phyloP scores from a whole-genome alignment of 228 moss, liverwort and hornwort species.

The Sphagnum magellanicum region DNA sequence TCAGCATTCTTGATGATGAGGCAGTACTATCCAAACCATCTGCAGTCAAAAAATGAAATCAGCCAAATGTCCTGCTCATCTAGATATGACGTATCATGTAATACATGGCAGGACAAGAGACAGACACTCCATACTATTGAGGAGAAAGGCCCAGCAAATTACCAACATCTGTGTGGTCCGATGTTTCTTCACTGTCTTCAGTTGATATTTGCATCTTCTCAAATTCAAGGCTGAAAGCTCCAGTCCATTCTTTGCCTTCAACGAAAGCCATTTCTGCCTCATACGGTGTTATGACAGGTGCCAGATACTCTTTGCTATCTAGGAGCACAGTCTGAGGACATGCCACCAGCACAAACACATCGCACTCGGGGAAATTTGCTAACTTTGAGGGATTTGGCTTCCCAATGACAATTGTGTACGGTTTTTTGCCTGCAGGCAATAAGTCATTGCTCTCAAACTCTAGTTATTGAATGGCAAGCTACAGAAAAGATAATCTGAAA shows the following conservation, averaged over 20 bases:
- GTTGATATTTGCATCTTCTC: slow-evolving; percentile 22
- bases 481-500: too few relatives aligned
- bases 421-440: slow-evolving; percentile 51
- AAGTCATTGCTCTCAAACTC: background rate
- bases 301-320: slow-evolving; percentile 85
- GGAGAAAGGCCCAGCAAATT: too few relatives aligned
- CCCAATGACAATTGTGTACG: slow-evolving; percentile 92
- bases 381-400: slow-evolving; percentile 96
- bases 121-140: background rate
- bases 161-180: too few relatives aligned
- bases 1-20: slow-evolving; percentile 35
- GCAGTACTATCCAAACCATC: slow-evolving; percentile 9
- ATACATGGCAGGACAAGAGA: background rate
- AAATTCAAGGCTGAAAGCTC: slow-evolving; percentile 35
- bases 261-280: slow-evolving; percentile 91
- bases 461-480: too few relatives aligned
- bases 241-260: slow-evolving; percentile 50
- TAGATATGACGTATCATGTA: background rate
- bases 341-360: slow-evolving; percentile 88
- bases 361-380: slow-evolving; percentile 98
- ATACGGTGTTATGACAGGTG: slow-evolving; percentile 86
- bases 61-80: background rate
- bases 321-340: slow-evolving; percentile 85
- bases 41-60: background rate
- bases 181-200: background rate